These are phyloP conservation scores for Lizonia empirigonia DNA, from an alignment of 2,329 filamentous ascomycete genomes.

Conservation along the genomic window DNA sequence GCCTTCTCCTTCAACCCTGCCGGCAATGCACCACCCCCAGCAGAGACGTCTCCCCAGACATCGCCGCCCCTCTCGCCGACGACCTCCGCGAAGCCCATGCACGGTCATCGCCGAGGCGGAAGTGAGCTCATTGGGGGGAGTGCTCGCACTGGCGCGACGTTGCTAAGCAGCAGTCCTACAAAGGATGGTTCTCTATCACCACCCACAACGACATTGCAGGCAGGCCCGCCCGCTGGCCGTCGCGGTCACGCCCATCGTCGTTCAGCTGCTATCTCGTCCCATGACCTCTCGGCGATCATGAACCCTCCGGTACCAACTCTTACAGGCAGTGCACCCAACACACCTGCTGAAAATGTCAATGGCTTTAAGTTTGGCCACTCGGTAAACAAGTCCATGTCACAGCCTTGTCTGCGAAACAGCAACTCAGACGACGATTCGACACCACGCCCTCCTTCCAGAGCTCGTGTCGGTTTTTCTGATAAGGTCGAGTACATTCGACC, in stretches of 20 bases:
- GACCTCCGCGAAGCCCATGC: constrained; percentile 60
- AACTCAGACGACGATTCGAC: constrained; percentile 34
- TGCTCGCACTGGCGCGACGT: constrained; percentile 56
- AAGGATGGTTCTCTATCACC: constrained; percentile 66
- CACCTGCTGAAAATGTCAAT: constrained; percentile 59
- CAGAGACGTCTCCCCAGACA: constrained; percentile 44
- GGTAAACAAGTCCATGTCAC: constrained; percentile 47
- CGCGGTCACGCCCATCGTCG: constrained; percentile 80
- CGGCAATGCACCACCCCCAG: constrained; percentile 41
- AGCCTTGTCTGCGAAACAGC: constrained; percentile 44
- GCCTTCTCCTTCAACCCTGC: constrained; percentile 57
- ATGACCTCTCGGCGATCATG: constrained; percentile 76
- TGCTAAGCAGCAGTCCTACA: constrained; percentile 72
- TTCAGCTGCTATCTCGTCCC: constrained; percentile 80
- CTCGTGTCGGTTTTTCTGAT: constrained; percentile 82
- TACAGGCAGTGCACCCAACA: constrained; percentile 69
- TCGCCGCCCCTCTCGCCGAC: constrained; percentile 47
- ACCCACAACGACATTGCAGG: constrained; percentile 57
- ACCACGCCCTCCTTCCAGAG: constrained; percentile 56
- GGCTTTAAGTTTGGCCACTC: constrained; percentile 43
- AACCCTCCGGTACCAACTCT: constrained; percentile 61
- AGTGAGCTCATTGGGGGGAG: constrained; percentile 88
- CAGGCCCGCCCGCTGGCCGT: constrained; percentile 59
- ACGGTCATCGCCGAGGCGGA: constrained; percentile 72
- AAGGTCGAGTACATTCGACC: constrained; percentile 83